phyloP scores from a whole-genome alignment of 495 filamentous ascomycete genomes.

The Hyaloscypha finlandica region DNA sequence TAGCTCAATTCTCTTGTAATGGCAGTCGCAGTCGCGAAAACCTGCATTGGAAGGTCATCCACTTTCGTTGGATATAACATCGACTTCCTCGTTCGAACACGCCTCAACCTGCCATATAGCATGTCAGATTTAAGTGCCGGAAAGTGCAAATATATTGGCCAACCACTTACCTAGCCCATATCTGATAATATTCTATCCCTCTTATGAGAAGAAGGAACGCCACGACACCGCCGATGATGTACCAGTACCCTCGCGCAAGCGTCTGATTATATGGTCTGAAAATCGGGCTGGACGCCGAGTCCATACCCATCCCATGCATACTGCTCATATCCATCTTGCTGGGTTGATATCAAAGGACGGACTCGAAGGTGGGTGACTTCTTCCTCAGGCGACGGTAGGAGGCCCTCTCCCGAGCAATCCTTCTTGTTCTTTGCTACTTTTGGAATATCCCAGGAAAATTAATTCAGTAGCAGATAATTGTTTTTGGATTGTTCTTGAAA shows the following conservation, averaged over 20 bases:
- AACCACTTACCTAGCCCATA: neutral
- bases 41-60: conserved; percentile 49
- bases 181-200: conserved; percentile 30
- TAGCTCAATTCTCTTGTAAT: conserved; percentile 66
- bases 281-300: conserved; percentile 26
- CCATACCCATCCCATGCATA: conserved; percentile 33
- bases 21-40: conserved; percentile 70
- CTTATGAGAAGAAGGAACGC: conserved; percentile 40
- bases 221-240: conserved; percentile 46
- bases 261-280: conserved; percentile 42
- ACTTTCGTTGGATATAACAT: conserved; percentile 64
- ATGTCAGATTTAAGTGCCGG: neutral
- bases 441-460: no score
- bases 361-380: neutral
- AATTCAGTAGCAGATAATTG: no score
- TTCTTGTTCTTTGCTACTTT: no score
- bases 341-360: neutral
- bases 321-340: conserved; percentile 34
- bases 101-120: neutral
- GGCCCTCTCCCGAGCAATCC: no score
- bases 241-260: conserved; percentile 52
- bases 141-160: no score
- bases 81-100: conserved; percentile 27
- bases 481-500: no score
- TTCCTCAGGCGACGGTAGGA: neutral